A percentile compares a stretch with the other conserved stretches of the same genome.
These are phyloP conservation scores for Penicillium cinerascens DNA, from an alignment of 495 filamentous ascomycete genomes.

Conservation along the genomic window DNA sequence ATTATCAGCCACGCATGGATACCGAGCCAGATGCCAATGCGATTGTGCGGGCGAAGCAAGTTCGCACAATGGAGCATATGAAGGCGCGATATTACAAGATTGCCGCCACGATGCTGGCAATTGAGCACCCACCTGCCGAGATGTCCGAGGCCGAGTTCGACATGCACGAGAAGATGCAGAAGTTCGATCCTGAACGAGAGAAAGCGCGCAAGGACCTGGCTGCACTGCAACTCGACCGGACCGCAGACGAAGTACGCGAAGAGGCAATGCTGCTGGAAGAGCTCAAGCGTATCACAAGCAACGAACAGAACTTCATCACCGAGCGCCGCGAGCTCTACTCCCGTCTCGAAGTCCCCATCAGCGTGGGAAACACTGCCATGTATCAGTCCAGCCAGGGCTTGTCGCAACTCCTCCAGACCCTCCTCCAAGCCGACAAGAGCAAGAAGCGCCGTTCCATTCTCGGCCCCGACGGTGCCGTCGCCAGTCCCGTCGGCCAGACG, in stretches of 20 bases:
- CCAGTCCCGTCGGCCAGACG: conserved; percentile 49
- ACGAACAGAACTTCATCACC: conserved; percentile 75
- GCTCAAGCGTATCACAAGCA: conserved; percentile 80
- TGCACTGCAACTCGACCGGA: conserved; percentile 68
- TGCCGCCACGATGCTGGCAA: conserved; percentile 77
- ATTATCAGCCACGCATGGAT: conserved; percentile 56
- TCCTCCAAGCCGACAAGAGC: conserved; percentile 74
- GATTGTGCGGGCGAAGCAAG: conserved; percentile 37
- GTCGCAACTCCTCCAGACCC: conserved; percentile 70
- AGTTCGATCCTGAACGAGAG: conserved; percentile 78
- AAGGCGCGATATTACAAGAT: conserved; percentile 88
- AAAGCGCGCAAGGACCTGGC: conserved; percentile 78
- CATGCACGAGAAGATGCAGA: conserved; percentile 75
- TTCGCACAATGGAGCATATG: conserved; percentile 79
- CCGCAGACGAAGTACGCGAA: conserved; percentile 83
- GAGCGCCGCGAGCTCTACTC: conserved; percentile 89
- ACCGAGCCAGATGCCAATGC: conserved; percentile 37
- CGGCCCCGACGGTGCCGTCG: conserved; percentile 49
- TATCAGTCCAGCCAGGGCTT: conserved; percentile 80
- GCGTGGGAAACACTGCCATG: conserved; percentile 59
- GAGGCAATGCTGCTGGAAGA: conserved; percentile 86
- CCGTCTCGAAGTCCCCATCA: conserved; percentile 75
- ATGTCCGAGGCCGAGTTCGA: conserved; percentile 83
- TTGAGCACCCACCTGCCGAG: conserved; percentile 74
- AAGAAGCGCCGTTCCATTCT: conserved; percentile 74